Evolutionary conservation across 371 early-diverging fungal genomes (phyloP).

Genomic region (Mucor velutinosus): DNA sequence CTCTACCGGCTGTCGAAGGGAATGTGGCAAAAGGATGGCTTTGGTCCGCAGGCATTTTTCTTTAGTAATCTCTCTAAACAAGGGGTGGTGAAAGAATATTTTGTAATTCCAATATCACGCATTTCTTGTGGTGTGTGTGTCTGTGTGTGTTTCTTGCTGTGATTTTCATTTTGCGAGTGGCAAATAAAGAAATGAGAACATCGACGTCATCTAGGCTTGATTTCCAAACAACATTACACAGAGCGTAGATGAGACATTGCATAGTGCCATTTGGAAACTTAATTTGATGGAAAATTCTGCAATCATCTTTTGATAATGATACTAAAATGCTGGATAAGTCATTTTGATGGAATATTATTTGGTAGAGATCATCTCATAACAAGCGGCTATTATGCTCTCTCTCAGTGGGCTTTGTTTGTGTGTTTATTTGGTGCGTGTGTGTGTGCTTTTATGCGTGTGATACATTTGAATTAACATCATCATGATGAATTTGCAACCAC

Average conservation of each 20-base stretch:
- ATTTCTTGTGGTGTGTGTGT: neutral
- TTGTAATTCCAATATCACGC: neutral
- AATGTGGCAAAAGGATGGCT: constrained; percentile 47
- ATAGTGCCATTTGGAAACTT: neutral
- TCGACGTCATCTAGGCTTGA: constrained; percentile 1
- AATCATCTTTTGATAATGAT: neutral
- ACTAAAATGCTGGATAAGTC: neutral
- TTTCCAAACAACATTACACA: neutral
- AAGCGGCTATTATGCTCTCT: neutral
- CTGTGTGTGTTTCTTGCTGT: neutral
- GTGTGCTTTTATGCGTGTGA: neutral
- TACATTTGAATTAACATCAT: neutral
- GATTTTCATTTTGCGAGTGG: neutral
- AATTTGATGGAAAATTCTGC: neutral
- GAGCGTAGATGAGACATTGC: too few relatives aligned
- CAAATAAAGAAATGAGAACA: neutral
- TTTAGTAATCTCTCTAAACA: neutral
- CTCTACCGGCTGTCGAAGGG: constrained; percentile 39
- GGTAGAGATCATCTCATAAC: neutral
- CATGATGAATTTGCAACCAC: neutral
- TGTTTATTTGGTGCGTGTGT: too few relatives aligned
- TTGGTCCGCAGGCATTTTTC: constrained; percentile 33
- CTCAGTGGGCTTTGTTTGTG: neutral
- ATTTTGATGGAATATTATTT: neutral
- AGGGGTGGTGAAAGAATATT: constrained; percentile 8